Percentiles rank a stretch among this genome's conserved stretches.
phyloP scores from a whole-genome alignment of 139 green algal species.

The Chlamydomonas sp. region DNA sequence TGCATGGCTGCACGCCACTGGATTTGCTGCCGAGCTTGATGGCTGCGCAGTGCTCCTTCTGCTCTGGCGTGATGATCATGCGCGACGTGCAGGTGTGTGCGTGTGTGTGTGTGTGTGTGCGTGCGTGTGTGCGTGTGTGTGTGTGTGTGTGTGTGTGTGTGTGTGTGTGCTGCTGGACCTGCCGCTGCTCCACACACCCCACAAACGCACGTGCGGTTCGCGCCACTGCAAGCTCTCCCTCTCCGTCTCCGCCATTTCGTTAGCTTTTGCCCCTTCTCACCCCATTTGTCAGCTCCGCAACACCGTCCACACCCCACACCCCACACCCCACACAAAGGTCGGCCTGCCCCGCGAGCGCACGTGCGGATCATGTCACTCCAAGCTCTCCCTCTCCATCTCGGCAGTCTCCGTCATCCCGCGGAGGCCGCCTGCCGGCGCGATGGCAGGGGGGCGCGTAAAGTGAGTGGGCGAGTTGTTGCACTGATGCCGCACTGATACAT shows the following conservation, averaged over 20 bases:
- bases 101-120: background rate
- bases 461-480: background rate
- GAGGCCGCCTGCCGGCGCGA: background rate
- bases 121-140: background rate
- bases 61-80: conserved; percentile 29
- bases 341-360: conserved; percentile 21
- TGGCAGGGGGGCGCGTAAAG: background rate
- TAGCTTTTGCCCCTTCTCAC: no score
- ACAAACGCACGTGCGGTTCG: conserved; percentile 22
- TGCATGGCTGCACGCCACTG: conserved; percentile 18
- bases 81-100: conserved; percentile 30
- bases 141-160: no score
- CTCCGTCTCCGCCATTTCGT: conserved; percentile 15
- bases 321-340: no score
- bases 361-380: conserved; percentile 31
- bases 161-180: no score
- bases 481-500: no score
- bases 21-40: conserved; percentile 32
- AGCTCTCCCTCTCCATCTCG: conserved; percentile 16
- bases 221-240: conserved; percentile 29
- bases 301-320: no score
- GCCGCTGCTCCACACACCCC: no score
- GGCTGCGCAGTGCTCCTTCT: conserved; percentile 29
- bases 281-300: no score
- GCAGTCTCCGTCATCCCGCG: conserved; percentile 27